These are phyloP conservation scores for Orychophragmus violaceus DNA, from an alignment of 345 rosid genomes.

Conservation along the genomic window DNA sequence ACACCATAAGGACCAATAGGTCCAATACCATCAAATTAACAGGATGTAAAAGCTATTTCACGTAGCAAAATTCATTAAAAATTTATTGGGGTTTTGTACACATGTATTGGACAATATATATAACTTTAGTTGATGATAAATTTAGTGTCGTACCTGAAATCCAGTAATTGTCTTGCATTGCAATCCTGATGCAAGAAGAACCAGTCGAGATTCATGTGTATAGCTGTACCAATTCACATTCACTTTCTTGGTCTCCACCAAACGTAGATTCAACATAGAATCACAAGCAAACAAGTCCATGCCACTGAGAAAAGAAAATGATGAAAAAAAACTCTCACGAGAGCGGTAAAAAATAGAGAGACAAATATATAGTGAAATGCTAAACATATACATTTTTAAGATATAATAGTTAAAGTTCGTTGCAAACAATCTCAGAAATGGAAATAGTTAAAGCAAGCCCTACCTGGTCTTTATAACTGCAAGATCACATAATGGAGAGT, in stretches of 20 bases:
- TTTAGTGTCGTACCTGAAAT: constrained; percentile 60
- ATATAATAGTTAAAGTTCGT: not conserved
- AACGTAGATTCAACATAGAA: constrained; percentile 51
- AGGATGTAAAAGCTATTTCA: constrained; percentile 5
- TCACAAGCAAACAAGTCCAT: constrained; percentile 75
- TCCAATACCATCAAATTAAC: not conserved
- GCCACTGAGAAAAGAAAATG: constrained; percentile 52
- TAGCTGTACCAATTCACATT: constrained; percentile 79
- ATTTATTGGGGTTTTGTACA: not conserved
- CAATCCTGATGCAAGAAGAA: constrained; percentile 98
- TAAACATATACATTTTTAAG: not conserved
- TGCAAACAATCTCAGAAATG: constrained; percentile 6
- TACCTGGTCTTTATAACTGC: constrained; percentile 93
- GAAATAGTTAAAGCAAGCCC: constrained; percentile 14
- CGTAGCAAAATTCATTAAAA: not conserved
- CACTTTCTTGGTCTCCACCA: constrained; percentile 75
- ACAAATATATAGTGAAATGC: not conserved
- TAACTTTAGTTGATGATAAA: not conserved
- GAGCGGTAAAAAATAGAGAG: not conserved
- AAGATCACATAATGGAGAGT: constrained; percentile 78
- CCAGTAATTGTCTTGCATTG: constrained; percentile 86
- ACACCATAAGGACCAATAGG: not conserved
- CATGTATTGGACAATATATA: not conserved
- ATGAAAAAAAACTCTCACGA: not conserved
- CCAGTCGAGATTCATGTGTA: constrained; percentile 93